phyloP scores from a whole-genome alignment of 441 rosid species.

The Melastoma candidum region DNA sequence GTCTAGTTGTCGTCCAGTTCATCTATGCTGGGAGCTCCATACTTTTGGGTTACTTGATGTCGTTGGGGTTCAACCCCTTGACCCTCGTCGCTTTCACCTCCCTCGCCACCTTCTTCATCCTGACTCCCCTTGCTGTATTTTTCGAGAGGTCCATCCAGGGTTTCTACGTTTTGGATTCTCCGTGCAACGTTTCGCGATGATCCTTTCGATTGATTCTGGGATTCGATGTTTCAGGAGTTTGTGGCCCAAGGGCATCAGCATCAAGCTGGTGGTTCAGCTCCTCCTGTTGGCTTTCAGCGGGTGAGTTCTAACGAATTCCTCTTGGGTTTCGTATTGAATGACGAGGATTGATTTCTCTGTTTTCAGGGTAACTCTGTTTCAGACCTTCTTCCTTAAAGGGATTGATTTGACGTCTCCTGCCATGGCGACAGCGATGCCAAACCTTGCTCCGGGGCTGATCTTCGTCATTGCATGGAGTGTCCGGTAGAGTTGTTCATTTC shows the following conservation, averaged over 20 bases:
- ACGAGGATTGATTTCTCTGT: background rate
- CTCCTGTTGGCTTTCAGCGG: constrained; percentile 15
- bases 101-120: constrained; percentile 16
- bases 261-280: constrained; percentile 15
- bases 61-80: constrained; percentile 13
- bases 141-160: constrained; percentile 11
- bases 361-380: constrained; percentile 20
- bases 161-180: too few relatives aligned
- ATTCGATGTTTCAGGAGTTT: constrained; percentile 10
- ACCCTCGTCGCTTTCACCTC: constrained; percentile 15
- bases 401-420: constrained; percentile 19
- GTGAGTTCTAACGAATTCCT: background rate
- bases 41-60: constrained; percentile 12
- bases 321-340: too few relatives aligned
- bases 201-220: too few relatives aligned
- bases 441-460: constrained; percentile 20
- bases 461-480: constrained; percentile 20
- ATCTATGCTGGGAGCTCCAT: constrained; percentile 14
- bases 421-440: constrained; percentile 23
- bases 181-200: too few relatives aligned
- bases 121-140: constrained; percentile 8
- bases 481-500: constrained; percentile 7
- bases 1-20: constrained; percentile 9
- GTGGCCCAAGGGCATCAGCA: constrained; percentile 16
- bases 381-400: constrained; percentile 19